Percentiles rank a stretch among this genome's conserved stretches.
Conservation (phyloP, 1,284 basidiomycete genomes). For the Moniliophthora roreri region DNA sequence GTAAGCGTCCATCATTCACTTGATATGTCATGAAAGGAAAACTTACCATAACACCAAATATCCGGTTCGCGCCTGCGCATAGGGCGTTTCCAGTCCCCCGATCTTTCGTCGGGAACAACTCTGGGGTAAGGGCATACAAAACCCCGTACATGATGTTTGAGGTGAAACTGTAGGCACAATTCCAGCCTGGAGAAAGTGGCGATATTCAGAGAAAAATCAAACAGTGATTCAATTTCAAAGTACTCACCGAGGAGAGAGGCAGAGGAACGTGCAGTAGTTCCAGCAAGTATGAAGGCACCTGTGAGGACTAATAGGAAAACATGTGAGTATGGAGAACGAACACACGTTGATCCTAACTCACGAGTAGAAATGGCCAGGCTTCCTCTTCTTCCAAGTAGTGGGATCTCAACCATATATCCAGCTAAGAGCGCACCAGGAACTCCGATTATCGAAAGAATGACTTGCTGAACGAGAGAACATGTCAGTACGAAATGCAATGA, state of each 20-base stretch:
- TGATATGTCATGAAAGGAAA: conserved; percentile 25
- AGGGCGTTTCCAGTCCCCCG: conserved; percentile 66
- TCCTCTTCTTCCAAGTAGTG: conserved; percentile 60
- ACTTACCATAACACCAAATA: conserved; percentile 65
- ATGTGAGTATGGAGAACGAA: conserved; percentile 1
- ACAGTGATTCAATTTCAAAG: too few relatives aligned
- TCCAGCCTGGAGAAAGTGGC: too few relatives aligned
- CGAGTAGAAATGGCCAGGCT: conserved; percentile 59
- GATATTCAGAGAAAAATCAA: too few relatives aligned
- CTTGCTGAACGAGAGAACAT: conserved; percentile 56
- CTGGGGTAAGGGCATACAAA: conserved; percentile 68
- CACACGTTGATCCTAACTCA: conserved; percentile 34
- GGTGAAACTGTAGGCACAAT: conserved; percentile 62
- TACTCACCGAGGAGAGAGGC: conserved; percentile 66
- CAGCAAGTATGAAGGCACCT: conserved; percentile 69
- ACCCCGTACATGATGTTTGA: conserved; percentile 81
- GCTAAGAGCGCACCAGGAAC: conserved; percentile 68
- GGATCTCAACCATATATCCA: conserved; percentile 63
- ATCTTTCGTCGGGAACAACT: conserved; percentile 74
- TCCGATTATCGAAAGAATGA: conserved; percentile 64
- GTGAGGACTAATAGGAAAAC: conserved; percentile 49
- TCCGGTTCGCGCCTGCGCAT: conserved; percentile 52
- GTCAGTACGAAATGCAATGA: not conserved
- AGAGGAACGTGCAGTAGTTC: conserved; percentile 68
- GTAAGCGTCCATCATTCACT: conserved; percentile 19